Evolutionary conservation across 805 yeast species (phyloP).

Genomic region (Kazachstania bromeliacearum): DNA sequence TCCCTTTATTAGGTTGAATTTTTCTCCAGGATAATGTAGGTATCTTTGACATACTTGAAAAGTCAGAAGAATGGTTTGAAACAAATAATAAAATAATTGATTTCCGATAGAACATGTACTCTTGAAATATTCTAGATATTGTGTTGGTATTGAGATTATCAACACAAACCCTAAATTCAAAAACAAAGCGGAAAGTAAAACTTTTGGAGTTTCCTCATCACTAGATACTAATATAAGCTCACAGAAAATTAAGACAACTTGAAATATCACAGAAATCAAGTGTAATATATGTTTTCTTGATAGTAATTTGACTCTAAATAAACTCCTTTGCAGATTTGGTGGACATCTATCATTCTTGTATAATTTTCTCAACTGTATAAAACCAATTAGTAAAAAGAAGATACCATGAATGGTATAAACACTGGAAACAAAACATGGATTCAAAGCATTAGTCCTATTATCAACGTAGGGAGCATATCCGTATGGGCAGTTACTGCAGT

Average conservation of each 20-base stretch:
- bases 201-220: slow-evolving; percentile 5
- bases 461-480: slow-evolving; percentile 29
- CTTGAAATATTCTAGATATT: slow-evolving; percentile 21
- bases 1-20: slow-evolving; percentile 17
- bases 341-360: slow-evolving; percentile 15
- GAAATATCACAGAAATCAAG: slow-evolving; percentile 16
- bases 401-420: slow-evolving; percentile 9
- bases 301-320: slow-evolving; percentile 6
- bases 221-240: slow-evolving; percentile 8
- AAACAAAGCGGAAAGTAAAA: slow-evolving; percentile 9
- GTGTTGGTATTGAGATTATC: slow-evolving; percentile 22
- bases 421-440: slow-evolving; percentile 28
- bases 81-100: slow-evolving; percentile 23
- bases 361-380: slow-evolving; percentile 15
- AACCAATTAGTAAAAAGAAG: slow-evolving; percentile 17
- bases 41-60: slow-evolving; percentile 22
- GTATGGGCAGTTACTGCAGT: too few species aligned
- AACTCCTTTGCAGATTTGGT: slow-evolving; percentile 6
- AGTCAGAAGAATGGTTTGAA: slow-evolving; percentile 12
- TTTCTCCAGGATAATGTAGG: slow-evolving; percentile 12
- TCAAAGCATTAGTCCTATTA: slow-evolving; percentile 27
- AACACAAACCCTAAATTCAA: slow-evolving; percentile 15
- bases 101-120: slow-evolving; percentile 24
- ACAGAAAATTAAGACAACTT: slow-evolving; percentile 9
- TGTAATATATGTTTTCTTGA: slow-evolving; percentile 15